phyloP scores from a whole-genome alignment of 768 basidiomycete genomes.

The Asterophora parasitica region DNA sequence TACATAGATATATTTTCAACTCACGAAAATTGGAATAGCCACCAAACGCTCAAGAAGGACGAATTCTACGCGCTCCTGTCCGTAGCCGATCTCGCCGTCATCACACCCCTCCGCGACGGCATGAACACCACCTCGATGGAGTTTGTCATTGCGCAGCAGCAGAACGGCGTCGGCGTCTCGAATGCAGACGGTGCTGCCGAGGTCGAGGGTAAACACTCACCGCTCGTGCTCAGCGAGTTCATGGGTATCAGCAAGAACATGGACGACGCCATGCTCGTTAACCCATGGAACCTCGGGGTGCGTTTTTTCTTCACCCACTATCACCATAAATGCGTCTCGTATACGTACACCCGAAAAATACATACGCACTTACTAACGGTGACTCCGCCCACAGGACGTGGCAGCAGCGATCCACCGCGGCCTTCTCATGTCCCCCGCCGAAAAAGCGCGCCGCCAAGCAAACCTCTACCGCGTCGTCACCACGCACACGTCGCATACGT shows the following conservation, averaged over 20 bases:
- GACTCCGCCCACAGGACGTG: no score
- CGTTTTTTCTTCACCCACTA: constrained; percentile 21
- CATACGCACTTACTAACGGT: no score
- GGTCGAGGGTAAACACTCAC: constrained; percentile 51
- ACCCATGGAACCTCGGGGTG: constrained; percentile 94
- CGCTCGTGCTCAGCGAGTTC: constrained; percentile 92
- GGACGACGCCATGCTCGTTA: constrained; percentile 84
- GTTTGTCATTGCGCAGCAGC: constrained; percentile 89
- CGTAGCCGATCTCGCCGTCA: constrained; percentile 91
- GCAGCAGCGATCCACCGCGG: constrained; percentile 88
- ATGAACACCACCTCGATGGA: constrained; percentile 99
- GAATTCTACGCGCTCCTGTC: constrained; percentile 95
- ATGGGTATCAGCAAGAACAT: constrained; percentile 96
- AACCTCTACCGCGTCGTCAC: constrained; percentile 80
- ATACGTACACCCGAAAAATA: no score
- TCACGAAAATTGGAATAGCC: constrained; percentile 41
- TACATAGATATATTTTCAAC: no score
- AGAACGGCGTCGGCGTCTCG: constrained; percentile 34
- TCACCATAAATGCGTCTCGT: no score
- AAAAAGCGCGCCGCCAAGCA: constrained; percentile 71
- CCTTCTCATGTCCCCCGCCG: constrained; percentile 71
- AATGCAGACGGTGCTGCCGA: background rate
- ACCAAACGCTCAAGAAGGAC: constrained; percentile 95
- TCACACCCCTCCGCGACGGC: constrained; percentile 92
- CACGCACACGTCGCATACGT: constrained; percentile 91